Base-by-base conservation (phyloP, 495 filamentous ascomycete genomes). In the Aspergillus bridgeri region DNA sequence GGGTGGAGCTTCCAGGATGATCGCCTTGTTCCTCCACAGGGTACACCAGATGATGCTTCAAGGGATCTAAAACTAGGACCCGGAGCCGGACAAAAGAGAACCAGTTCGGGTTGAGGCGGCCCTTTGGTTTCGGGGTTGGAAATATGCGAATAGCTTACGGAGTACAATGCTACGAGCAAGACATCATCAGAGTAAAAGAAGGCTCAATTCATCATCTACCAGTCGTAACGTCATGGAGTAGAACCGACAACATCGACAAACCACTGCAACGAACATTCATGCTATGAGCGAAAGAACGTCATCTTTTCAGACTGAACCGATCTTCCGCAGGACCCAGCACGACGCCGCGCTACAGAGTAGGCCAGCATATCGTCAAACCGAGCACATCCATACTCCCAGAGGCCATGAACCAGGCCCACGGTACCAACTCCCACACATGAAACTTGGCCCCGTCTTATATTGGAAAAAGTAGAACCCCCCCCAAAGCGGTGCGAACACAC, bases 1-100 rank as follows among this genome's bases (percentile, higher is more conserved):
- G 90, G 90, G 2, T 96, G 90, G 88, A 68, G 18, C 15, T 58
- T 88, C 7, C 65, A 74, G 45, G 75, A 80, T n/a, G 81, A 76
- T 15, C 64, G 70, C 49, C 68, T 90, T 51, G 61, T 81, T 9
- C 62, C 79, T 19, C 85, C 86, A 15, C 52, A 57, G 22, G 70
- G 61, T 22, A 18, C 54, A 2, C 13, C 46, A 23, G 60, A 59
- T 22, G 43, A 49, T 33, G 33, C 54, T 19, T 57, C 24, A 13
- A 25, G 51, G 19, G 52, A 56, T 50, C 23, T 45, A 48, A 53
- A 44, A 24, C 58, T 69, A 21, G 63, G 67, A 20, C 38, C 22
- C 38, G 64, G 65, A 24, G 60, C 62, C 6, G 72, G 65, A 6
- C 59, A 62, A 27, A 70, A 71, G 57, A 65, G 64, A 38, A 60